A percentile compares a stretch with the other conserved stretches of the same genome.
Evolutionary conservation across 306 rosid species (phyloP).

Genomic region (Carpinus viminea): DNA sequence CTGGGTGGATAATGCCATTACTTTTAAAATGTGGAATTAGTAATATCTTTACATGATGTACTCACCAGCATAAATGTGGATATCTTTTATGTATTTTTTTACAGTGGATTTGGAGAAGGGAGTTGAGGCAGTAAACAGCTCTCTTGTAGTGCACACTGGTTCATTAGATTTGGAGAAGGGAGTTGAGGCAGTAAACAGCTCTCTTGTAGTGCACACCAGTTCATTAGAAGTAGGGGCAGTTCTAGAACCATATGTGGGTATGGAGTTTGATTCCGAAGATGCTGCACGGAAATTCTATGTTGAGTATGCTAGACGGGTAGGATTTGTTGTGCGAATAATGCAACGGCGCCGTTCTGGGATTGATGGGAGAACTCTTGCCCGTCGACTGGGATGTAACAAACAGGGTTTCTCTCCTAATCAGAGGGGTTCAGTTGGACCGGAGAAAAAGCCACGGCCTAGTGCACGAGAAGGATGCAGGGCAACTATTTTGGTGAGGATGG

Average conservation of each 20-base stretch:
- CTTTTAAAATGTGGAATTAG: not conserved
- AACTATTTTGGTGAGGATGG: conserved; percentile 87
- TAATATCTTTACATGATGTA: not conserved
- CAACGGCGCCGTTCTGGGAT: conserved; percentile 84
- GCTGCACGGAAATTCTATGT: conserved; percentile 66
- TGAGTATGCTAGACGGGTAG: conserved; percentile 74
- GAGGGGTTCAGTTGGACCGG: conserved; percentile 52
- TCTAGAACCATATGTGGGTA: conserved; percentile 75
- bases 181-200: no score
- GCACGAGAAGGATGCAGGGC: conserved; percentile 98
- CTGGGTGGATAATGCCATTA: not conserved
- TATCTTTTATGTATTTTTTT: conserved; percentile 32
- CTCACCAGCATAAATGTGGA: conserved; percentile 19
- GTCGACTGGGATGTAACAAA: conserved; percentile 92
- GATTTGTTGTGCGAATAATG: conserved; percentile 82
- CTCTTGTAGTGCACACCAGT: conserved; percentile 16
- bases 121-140: not conserved
- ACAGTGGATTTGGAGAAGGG: conserved; percentile 63
- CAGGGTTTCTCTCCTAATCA: conserved; percentile 86
- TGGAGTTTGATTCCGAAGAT: conserved; percentile 91
- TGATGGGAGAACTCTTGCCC: conserved; percentile 93
- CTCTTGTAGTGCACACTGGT: no score
- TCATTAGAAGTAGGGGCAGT: conserved; percentile 48
- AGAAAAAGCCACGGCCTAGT: conserved; percentile 72
- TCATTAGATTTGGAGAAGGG: no score